Evolutionary conservation across 2,329 filamentous ascomycete genomes (phyloP), one percentile per base, ranked within the genome.

Genomic region (Akanthomyces uredinophilus): DNA sequence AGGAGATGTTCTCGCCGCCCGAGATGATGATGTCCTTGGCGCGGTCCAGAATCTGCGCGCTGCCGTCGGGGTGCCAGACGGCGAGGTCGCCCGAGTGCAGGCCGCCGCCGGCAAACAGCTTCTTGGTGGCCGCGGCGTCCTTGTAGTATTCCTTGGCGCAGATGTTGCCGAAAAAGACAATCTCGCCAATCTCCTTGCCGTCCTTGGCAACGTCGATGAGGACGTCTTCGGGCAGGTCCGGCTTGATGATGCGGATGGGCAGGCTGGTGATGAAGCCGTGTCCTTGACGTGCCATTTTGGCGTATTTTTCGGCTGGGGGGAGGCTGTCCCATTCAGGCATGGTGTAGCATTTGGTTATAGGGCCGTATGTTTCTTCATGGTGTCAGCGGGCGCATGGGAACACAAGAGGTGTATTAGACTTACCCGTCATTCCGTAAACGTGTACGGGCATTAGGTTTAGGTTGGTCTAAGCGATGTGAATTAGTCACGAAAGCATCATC

Each of bases 21-120:
- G 91, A 96, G 65, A 99, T 99, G 70, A 99, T 99, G 59, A 99
- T 97, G 72, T 99, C 95, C 79, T 99, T 99, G 16, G 92, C 91
- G 22, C 95, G 84, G 75, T 99, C 95, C 63, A 96, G 79, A 66
- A 99, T 96, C 78, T 98, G 92, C 50, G 92, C 88, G 63, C 91
- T 89, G 1, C 94, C 93, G 72, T 98, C 95, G 0, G 89, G 83
- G 77, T 97, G 91, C 90, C 91, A 93, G 0, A 98, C 93, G 1
- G 95, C 95, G 54, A 99, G 76, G 73, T 99, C 95, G 0, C 95
- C 95, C 18, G 90, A 94, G 76, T 96, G 95, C 69, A 92, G 78
- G 22, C 88, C 92, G 3, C 93, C 93, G 7, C 95, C 95, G 0
- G 86, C 87, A 74, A 96, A 98, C 27, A 99, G 79, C 77, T 94